phyloP scores from a whole-genome alignment of 2,329 filamentous ascomycete genomes.

The Penicillium nordicum region DNA sequence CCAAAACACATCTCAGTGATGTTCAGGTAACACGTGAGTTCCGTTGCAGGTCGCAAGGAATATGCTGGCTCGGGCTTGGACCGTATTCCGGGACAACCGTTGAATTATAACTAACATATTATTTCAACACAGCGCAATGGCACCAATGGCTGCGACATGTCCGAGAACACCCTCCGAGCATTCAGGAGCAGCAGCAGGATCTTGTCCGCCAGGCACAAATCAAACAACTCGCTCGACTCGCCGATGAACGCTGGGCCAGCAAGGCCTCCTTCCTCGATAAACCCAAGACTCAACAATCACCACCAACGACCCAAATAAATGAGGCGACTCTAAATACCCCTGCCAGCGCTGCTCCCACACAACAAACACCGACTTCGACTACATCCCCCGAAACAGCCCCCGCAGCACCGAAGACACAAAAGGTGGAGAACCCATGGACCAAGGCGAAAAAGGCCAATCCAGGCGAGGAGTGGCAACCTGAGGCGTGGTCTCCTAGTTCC shows the following conservation, averaged over 20 bases:
- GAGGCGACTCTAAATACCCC: constrained; percentile 41
- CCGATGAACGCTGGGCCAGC: constrained; percentile 60
- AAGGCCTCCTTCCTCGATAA: constrained; percentile 58
- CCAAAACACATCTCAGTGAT: constrained; percentile 55
- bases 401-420: constrained; percentile 11
- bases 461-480: constrained; percentile 65
- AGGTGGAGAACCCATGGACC: constrained; percentile 56
- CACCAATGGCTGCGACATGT: constrained; percentile 66
- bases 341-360: constrained; percentile 29
- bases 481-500: constrained; percentile 57
- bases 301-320: constrained; percentile 44
- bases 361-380: not conserved
- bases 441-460: constrained; percentile 51
- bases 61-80: not conserved
- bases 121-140: constrained; percentile 55
- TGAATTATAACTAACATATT: constrained; percentile 15
- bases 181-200: constrained; percentile 59
- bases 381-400: not conserved
- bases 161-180: constrained; percentile 52
- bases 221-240: constrained; percentile 57
- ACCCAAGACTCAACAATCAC: constrained; percentile 49
- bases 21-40: constrained; percentile 57
- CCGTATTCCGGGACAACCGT: not conserved
- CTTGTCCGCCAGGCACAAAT: constrained; percentile 55
- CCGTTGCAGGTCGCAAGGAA: not conserved